Conservation (phyloP, 495 filamentous ascomycete species). For the Xylaria sp. region DNA sequence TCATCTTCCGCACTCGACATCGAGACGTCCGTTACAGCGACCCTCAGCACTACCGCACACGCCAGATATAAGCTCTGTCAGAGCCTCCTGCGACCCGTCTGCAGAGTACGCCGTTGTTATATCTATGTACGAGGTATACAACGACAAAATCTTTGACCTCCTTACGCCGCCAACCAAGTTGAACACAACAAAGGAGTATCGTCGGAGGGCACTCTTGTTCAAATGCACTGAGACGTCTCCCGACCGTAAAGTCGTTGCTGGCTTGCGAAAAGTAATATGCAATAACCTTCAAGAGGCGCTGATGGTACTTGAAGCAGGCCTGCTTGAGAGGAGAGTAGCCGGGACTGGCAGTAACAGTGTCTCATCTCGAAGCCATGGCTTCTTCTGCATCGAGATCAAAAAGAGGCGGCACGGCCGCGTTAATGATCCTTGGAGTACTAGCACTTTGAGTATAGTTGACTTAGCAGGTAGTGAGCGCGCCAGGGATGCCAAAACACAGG, state of each 20-base stretch:
- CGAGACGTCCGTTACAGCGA: constrained; percentile 65
- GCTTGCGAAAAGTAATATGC: constrained; percentile 88
- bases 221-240: constrained; percentile 84
- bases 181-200: constrained; percentile 67
- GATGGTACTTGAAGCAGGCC: constrained; percentile 87
- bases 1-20: constrained; percentile 51
- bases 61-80: constrained; percentile 76
- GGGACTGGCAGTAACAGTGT: constrained; percentile 89
- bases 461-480: constrained; percentile 94
- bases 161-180: constrained; percentile 63
- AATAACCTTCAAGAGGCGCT: constrained; percentile 85
- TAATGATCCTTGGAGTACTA: constrained; percentile 73
- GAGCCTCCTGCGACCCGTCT: constrained; percentile 68
- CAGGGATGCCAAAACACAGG: constrained; percentile 89
- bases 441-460: constrained; percentile 88
- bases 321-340: constrained; percentile 86
- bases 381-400: constrained; percentile 95
- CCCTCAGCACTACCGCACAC: constrained; percentile 70
- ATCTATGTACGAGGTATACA: constrained; percentile 99
- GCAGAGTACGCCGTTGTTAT: constrained; percentile 89
- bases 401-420: constrained; percentile 68
- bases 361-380: constrained; percentile 91
- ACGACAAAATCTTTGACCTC: constrained; percentile 96
- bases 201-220: constrained; percentile 80
- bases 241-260: constrained; percentile 90